phyloP scores from a whole-genome alignment of 768 basidiomycete species.

The Calocera viscosa region DNA sequence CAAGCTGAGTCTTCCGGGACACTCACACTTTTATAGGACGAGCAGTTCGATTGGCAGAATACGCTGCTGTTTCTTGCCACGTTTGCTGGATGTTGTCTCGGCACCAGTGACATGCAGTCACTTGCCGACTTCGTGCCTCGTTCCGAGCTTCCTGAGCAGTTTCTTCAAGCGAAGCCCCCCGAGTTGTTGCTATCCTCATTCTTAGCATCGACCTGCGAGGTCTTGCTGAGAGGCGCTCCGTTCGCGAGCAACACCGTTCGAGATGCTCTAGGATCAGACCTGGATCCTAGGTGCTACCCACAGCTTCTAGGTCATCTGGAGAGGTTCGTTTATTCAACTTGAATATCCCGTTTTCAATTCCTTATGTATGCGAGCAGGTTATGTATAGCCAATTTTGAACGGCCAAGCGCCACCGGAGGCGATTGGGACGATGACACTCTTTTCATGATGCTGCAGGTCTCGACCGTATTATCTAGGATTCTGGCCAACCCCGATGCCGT shows the following conservation, averaged over 20 bases:
- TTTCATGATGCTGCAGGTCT: slow-evolving; percentile 12
- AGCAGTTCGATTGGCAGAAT: slow-evolving; percentile 74
- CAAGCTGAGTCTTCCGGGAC: background rate
- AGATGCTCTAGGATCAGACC: slow-evolving; percentile 68
- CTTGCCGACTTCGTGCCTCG: slow-evolving; percentile 18
- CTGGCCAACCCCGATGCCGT: slow-evolving; percentile 14
- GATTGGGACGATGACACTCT: slow-evolving; percentile 15
- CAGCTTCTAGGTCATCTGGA: slow-evolving; percentile 59
- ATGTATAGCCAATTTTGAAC: slow-evolving; percentile 12
- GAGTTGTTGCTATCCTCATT: slow-evolving; percentile 48
- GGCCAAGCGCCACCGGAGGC: slow-evolving; percentile 5
- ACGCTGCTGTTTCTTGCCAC: slow-evolving; percentile 65
- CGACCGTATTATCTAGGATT: slow-evolving; percentile 2
- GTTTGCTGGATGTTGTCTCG: slow-evolving; percentile 53
- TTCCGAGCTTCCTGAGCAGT: slow-evolving; percentile 15
- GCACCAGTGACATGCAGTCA: slow-evolving; percentile 33
- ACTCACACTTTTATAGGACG: slow-evolving; percentile 37
- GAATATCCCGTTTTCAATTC: background rate
- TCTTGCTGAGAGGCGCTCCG: slow-evolving; percentile 50
- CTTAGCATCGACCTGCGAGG: slow-evolving; percentile 52
- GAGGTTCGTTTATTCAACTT: slow-evolving; percentile 38
- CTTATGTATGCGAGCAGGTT: slow-evolving; percentile 14
- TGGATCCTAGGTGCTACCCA: slow-evolving; percentile 56
- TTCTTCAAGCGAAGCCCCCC: slow-evolving; percentile 13
- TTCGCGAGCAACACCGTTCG: slow-evolving; percentile 64